phyloP scores from a whole-genome alignment of 306 rosid genomes.

The Begonia loranthoides region DNA sequence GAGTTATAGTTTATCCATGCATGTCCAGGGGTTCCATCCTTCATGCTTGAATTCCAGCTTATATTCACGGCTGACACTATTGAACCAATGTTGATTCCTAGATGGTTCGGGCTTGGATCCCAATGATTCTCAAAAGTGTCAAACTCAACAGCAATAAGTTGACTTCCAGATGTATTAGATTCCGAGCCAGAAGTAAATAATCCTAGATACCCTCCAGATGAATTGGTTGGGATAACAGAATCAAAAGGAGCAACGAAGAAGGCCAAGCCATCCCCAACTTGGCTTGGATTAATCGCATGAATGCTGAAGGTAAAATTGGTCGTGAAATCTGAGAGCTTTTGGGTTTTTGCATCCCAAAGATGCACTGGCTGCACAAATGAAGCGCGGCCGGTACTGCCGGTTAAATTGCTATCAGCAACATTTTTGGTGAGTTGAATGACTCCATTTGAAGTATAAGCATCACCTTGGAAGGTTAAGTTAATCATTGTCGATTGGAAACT shows the following conservation, averaged over 20 bases:
- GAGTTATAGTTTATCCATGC: conserved; percentile 61
- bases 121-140: conserved; percentile 31
- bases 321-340: conserved; percentile 41
- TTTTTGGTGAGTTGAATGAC: conserved; percentile 54
- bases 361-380: conserved; percentile 29
- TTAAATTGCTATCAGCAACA: conserved; percentile 23
- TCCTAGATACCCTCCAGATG: conserved; percentile 52
- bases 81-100: conserved; percentile 58
- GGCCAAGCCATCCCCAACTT: conserved; percentile 46
- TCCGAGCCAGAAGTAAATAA: conserved; percentile 24
- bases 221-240: conserved; percentile 29
- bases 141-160: conserved; percentile 60
- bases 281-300: not conserved
- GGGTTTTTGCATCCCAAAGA: conserved; percentile 37
- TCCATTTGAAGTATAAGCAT: conserved; percentile 29
- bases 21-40: conserved; percentile 29
- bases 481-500: conserved; percentile 20
- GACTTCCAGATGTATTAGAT: conserved; percentile 17
- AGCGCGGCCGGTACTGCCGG: conserved; percentile 46
- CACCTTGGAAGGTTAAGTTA: conserved; percentile 23
- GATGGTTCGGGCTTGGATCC: conserved; percentile 50
- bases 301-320: conserved; percentile 60
- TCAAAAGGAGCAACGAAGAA: conserved; percentile 51
- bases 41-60: conserved; percentile 36
- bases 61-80: conserved; percentile 27